Conservation (phyloP, 129 eudicot genomes). For the carrot (Daucus carota) region DNA sequence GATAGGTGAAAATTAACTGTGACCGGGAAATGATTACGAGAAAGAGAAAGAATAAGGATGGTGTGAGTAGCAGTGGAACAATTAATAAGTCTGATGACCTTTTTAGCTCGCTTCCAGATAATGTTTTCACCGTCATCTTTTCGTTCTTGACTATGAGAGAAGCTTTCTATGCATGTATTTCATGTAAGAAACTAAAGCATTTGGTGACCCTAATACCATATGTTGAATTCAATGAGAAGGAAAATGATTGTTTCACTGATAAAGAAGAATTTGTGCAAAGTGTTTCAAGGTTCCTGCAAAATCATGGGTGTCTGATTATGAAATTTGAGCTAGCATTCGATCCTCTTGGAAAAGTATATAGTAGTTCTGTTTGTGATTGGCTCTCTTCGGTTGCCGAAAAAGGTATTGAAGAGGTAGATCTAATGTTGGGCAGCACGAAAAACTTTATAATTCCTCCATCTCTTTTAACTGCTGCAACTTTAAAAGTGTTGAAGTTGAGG, state of each 20-base stretch:
- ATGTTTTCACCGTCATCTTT: not conserved
- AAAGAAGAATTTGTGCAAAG: not conserved
- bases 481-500: not conserved
- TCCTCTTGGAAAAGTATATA: not conserved
- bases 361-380: not conserved
- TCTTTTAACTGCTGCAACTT: not conserved
- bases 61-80: not conserved
- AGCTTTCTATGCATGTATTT: not conserved
- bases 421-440: not conserved
- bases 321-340: not conserved
- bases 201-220: not conserved
- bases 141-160: slow-evolving; percentile 1
- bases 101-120: slow-evolving; percentile 1
- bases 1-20: not conserved
- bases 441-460: not conserved
- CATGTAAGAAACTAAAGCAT: not conserved
- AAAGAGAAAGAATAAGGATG: not conserved
- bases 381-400: not conserved
- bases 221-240: not conserved
- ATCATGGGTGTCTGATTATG: not conserved
- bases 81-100: not conserved
- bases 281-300: not conserved
- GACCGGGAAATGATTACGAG: not conserved
- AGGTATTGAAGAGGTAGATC: slow-evolving; percentile 5
- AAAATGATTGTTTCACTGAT: not conserved